Conservation (phyloP, 2,329 filamentous ascomycete species). For the Aspergillus calidoustus region DNA sequence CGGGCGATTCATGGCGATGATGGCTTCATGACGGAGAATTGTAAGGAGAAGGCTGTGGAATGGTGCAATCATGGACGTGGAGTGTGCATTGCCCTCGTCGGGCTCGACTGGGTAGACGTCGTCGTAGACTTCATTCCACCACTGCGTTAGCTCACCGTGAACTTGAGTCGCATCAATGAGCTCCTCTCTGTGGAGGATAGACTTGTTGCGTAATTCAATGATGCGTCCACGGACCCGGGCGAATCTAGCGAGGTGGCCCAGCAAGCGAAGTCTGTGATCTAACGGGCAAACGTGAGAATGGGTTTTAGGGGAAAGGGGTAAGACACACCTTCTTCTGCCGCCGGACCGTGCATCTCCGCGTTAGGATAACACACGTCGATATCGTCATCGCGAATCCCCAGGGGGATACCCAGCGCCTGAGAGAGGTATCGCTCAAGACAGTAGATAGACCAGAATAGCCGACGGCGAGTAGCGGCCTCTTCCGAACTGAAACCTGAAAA, state of each 20-base stretch:
- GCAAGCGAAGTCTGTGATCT: slow-evolving; percentile 39
- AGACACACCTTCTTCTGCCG: slow-evolving; percentile 5
- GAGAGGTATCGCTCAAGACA: slow-evolving; percentile 60
- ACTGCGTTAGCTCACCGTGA: slow-evolving; percentile 55
- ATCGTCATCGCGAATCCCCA: slow-evolving; percentile 61
- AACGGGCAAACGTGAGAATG: background rate
- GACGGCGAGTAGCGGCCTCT: slow-evolving; percentile 55
- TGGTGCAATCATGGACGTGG: slow-evolving; percentile 28
- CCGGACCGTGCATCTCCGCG: slow-evolving; percentile 49
- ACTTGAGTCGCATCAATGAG: slow-evolving; percentile 51
- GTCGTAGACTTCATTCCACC: slow-evolving; percentile 60
- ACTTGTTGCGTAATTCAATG: slow-evolving; percentile 59
- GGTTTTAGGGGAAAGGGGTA: background rate
- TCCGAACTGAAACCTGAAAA: slow-evolving; percentile 55
- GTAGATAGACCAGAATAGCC: slow-evolving; percentile 64
- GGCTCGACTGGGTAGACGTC: slow-evolving; percentile 47
- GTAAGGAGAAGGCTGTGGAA: slow-evolving; percentile 50
- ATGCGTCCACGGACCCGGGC: slow-evolving; percentile 56
- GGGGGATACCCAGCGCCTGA: slow-evolving; percentile 60
- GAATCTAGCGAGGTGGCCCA: slow-evolving; percentile 52
- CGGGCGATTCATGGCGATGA: slow-evolving; percentile 57
- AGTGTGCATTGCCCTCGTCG: slow-evolving; percentile 4
- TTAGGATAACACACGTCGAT: slow-evolving; percentile 62
- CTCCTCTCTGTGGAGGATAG: slow-evolving; percentile 51
- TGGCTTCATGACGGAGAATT: slow-evolving; percentile 55